Conservation (phyloP, 352 stramenopile species). For the Globisporangium cylindrosporum region DNA sequence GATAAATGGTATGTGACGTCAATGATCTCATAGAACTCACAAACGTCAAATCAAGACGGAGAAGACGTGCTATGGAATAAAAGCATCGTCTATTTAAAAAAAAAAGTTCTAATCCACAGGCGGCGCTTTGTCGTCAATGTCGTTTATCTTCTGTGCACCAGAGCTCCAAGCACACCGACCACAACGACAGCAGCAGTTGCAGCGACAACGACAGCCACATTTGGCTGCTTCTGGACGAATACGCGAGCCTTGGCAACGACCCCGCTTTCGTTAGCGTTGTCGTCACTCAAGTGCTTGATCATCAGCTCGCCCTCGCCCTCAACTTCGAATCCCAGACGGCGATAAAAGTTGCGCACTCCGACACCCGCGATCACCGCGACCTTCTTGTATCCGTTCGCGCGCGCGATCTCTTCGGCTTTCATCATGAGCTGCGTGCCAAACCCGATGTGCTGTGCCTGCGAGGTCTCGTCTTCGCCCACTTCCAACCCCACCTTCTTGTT, state of each 20-base stretch:
- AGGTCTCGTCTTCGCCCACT: slow-evolving; percentile 25
- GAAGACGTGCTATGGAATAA: background rate
- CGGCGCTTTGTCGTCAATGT: background rate
- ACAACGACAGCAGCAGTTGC: slow-evolving; percentile 1
- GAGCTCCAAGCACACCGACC: slow-evolving; percentile 11
- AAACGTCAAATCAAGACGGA: background rate
- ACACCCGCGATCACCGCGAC: slow-evolving; percentile 88
- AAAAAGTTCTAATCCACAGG: background rate
- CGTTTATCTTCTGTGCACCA: slow-evolving; percentile 10
- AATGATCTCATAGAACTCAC: background rate
- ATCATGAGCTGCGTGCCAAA: slow-evolving; percentile 88
- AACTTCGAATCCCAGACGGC: slow-evolving; percentile 84
- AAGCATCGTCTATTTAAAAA: slow-evolving; percentile 10
- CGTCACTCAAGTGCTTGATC: slow-evolving; percentile 70
- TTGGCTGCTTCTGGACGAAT: slow-evolving; percentile 9
- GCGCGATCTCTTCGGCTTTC: slow-evolving; percentile 78
- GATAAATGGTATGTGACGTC: background rate
- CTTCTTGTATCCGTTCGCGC: slow-evolving; percentile 67
- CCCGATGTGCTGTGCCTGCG: slow-evolving; percentile 84
- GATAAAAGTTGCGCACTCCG: slow-evolving; percentile 91
- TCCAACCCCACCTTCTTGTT: slow-evolving; percentile 21
- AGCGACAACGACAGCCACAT: background rate
- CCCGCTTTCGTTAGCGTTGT: slow-evolving; percentile 1
- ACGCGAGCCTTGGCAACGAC: slow-evolving; percentile 14
- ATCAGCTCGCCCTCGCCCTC: slow-evolving; percentile 84